Base-by-base conservation (phyloP, 305 asterid genomes). In the Striga hermonthica region DNA sequence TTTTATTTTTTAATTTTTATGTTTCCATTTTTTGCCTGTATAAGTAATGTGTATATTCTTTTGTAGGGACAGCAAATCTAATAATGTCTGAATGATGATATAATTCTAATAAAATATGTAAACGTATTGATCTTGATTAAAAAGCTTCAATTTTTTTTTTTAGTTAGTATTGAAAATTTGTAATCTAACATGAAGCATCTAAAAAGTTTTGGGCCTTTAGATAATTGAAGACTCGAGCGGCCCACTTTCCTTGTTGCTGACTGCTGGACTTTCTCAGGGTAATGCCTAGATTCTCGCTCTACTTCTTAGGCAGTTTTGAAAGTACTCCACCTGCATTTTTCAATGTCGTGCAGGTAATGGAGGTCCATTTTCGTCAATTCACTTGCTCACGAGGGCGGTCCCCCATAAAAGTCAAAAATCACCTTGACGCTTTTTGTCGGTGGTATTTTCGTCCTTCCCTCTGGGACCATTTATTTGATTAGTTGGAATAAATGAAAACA, bases 361-460 rank as follows among this genome's bases (percentile, higher is more conserved):
- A 70, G 61, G 75, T 58, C 78, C 78, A 8, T 71, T 71, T 71
- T 71, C 7, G 81, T 76, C 67, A 74, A 15, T 61, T 68, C 78
- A 73, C 69, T 62, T 60, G 67, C 67, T 38, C 75, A 65, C 75
- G 69, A 68, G 56, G 62, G 28, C 75, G 74, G 80, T 31, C 73
- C 80, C 79, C 13, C 66, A 68, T 39, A 43, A 52, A 54, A 40
- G 60, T 31, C 71, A 59, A 41, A 50, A 57, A 52, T 40, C 57
- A 6, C 65, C 59, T 53, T 54, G 75, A 57, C 67, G 62, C 73
- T 57, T 77, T 56, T 67, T 40, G 69, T 70, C 55, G 40, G 61
- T 57, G 75, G 77, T 56, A 65, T 69, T 76, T 74, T 44, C 65
- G 78, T 74, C 77, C 41, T 65, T 69, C 59, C 12, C 1, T 1